These are phyloP conservation scores for Verruconis gallopava DNA, from an alignment of 2,329 filamentous ascomycete genomes.

Conservation along the genomic window DNA sequence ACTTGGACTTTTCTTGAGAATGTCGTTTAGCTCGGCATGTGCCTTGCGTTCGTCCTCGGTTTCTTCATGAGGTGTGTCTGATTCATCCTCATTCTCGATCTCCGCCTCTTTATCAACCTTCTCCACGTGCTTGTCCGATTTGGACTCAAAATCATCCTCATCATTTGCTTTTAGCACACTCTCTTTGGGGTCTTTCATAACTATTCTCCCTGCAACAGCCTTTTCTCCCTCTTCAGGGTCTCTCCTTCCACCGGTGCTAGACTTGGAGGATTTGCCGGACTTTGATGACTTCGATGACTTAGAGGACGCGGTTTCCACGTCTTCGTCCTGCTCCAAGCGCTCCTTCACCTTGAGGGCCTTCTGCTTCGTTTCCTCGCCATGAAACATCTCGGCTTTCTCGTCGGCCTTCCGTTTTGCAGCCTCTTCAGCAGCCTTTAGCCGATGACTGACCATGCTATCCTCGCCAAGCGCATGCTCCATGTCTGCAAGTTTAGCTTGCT, in stretches of 20 bases:
- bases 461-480: conserved; percentile 42
- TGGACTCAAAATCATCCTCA: conserved; percentile 31
- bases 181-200: conserved; percentile 29
- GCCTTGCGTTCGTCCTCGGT: conserved; percentile 50
- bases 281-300: conserved; percentile 10
- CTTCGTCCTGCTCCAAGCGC: conserved; percentile 11
- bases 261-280: conserved; percentile 6
- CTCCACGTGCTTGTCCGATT: conserved; percentile 28
- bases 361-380: conserved; percentile 21
- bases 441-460: conserved; percentile 42
- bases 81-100: conserved; percentile 23
- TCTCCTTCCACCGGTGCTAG: conserved; percentile 13
- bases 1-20: conserved; percentile 78
- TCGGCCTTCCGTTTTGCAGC: conserved; percentile 57
- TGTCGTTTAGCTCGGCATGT: conserved; percentile 59
- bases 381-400: conserved; percentile 44
- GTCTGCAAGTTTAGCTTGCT: conserved; percentile 33
- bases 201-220: conserved; percentile 41
- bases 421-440: conserved; percentile 55
- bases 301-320: not conserved
- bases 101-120: conserved; percentile 23
- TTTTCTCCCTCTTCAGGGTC: conserved; percentile 28
- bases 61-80: conserved; percentile 25
- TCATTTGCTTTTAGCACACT: conserved; percentile 23
- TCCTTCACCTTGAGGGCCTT: conserved; percentile 14